phyloP scores from a whole-genome alignment of 2,329 filamentous ascomycete species.

The Fusarium proliferatum region DNA sequence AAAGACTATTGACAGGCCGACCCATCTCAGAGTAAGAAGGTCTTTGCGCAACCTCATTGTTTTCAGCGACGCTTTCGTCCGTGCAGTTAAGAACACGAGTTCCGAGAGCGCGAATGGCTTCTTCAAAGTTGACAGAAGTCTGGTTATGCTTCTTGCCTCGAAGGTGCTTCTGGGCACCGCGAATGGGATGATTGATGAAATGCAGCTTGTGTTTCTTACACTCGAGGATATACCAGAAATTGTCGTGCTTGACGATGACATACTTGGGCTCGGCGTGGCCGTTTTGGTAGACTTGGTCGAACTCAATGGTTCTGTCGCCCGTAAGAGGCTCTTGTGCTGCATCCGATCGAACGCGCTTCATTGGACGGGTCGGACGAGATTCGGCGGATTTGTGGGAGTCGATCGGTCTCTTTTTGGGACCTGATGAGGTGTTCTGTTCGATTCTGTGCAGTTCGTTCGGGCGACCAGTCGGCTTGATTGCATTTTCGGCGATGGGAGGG shows the following conservation, averaged over 20 bases:
- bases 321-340: fast-evolving
- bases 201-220: not conserved
- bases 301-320: not conserved
- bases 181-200: not conserved
- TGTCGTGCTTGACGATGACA: not conserved
- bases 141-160: not conserved
- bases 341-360: not conserved
- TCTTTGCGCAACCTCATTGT: not conserved
- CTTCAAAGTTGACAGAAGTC: fast-evolving
- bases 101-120: not conserved
- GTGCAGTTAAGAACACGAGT: conserved; percentile 7
- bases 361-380: not conserved
- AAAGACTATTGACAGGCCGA: not conserved
- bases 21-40: not conserved
- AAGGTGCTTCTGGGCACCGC: conserved; percentile 1
- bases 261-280: conserved; percentile 8
- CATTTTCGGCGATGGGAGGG: not conserved
- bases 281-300: conserved; percentile 22
- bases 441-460: not conserved
- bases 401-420: fast-evolving
- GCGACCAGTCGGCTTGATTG: fast-evolving
- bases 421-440: not conserved
- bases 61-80: fast-evolving
- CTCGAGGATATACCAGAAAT: conserved; percentile 18
- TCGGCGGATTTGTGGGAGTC: not conserved